Evolutionary conservation across 345 rosid genomes (phyloP).

Genomic region (Passiflora organensis): DNA sequence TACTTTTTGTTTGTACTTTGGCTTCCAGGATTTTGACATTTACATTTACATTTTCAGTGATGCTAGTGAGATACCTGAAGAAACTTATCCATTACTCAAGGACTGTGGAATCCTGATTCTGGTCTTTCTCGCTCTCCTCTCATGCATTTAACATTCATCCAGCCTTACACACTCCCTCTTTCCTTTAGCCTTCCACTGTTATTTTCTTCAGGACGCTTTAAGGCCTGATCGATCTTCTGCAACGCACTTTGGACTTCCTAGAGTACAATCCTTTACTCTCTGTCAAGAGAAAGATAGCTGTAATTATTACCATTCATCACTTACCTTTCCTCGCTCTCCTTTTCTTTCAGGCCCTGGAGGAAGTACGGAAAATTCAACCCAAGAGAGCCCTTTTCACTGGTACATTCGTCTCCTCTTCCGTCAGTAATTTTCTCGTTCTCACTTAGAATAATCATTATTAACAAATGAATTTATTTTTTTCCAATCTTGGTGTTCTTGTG

Average conservation of each 20-base stretch:
- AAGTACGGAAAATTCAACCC: constrained; percentile 77
- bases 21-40: neutral
- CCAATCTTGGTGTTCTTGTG: neutral
- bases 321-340: constrained; percentile 5
- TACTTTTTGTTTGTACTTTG: neutral
- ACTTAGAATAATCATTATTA: neutral
- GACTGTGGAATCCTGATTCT: constrained; percentile 65
- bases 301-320: neutral
- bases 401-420: constrained; percentile 17
- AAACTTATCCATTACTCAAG: constrained; percentile 74
- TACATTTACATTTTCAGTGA: constrained; percentile 45
- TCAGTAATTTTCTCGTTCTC: neutral
- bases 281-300: neutral
- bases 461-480: constrained; percentile 9
- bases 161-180: neutral
- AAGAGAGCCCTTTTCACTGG: constrained; percentile 84
- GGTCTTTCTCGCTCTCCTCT: constrained; percentile 29
- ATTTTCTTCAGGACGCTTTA: constrained; percentile 62
- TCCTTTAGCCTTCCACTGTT: constrained; percentile 7
- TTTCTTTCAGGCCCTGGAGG: constrained; percentile 63
- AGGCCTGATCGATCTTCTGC: constrained; percentile 86
- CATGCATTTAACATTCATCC: too few species aligned
- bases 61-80: constrained; percentile 85
- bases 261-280: constrained; percentile 37
- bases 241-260: constrained; percentile 89